These are phyloP conservation scores for Rosellinia necatrix DNA, from an alignment of 2,329 filamentous ascomycete species.

Conservation along the genomic window DNA sequence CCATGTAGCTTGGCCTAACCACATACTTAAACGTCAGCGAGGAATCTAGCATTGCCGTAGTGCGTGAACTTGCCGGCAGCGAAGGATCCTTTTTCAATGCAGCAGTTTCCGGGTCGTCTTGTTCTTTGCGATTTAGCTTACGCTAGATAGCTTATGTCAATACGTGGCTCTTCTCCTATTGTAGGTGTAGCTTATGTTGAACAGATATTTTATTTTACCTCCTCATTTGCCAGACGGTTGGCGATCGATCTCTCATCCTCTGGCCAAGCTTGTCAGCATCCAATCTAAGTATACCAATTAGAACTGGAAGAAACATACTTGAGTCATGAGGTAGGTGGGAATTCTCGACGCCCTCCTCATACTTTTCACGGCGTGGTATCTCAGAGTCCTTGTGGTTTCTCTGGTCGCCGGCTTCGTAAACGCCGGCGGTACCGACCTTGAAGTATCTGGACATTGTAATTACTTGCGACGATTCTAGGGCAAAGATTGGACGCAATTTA, in stretches of 20 bases:
- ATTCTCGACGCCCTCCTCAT: constrained; percentile 72
- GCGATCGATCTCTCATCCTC: constrained; percentile 74
- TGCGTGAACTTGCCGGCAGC: constrained; percentile 51
- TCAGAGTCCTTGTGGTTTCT: constrained; percentile 63
- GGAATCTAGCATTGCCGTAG: too few relatives aligned
- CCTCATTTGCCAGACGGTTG: constrained; percentile 70
- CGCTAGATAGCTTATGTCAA: constrained; percentile 18
- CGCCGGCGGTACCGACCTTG: constrained; percentile 65
- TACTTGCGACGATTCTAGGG: constrained; percentile 9
- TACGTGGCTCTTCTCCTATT: constrained; percentile 6
- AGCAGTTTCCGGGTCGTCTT: constrained; percentile 50
- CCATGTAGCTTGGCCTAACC: constrained; percentile 66
- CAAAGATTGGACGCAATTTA: background rate
- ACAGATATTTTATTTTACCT: constrained; percentile 54
- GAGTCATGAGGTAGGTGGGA: constrained; percentile 73
- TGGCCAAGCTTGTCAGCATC: constrained; percentile 35
- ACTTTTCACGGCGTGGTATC: constrained; percentile 58
- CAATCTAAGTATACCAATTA: too few relatives aligned
- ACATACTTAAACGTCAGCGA: background rate
- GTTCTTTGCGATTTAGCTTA: constrained; percentile 45
- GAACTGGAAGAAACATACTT: constrained; percentile 56
- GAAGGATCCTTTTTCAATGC: constrained; percentile 64
- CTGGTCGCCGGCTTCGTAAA: constrained; percentile 82
- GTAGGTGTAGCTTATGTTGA: constrained; percentile 13
- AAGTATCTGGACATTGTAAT: constrained; percentile 52